Conservation (phyloP, 345 rosid genomes). For the Moricandia arvensis region DNA sequence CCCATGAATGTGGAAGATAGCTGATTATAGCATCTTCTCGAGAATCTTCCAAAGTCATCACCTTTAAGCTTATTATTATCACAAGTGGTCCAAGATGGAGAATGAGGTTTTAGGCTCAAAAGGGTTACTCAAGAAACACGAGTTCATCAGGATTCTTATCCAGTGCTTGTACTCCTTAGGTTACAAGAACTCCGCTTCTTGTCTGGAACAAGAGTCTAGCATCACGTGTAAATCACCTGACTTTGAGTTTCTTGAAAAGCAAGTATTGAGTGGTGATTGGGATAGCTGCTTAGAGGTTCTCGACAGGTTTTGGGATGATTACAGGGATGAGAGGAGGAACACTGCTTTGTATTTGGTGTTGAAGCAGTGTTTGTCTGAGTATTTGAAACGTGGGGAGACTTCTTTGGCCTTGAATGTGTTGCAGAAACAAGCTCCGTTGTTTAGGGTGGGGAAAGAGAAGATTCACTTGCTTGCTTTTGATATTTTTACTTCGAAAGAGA, state of each 20-base stretch:
- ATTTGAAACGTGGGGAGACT: constrained; percentile 55
- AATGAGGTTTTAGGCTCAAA: constrained; percentile 50
- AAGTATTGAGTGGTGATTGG: constrained; percentile 66
- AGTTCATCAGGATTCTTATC: constrained; percentile 62
- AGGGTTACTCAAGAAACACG: constrained; percentile 61
- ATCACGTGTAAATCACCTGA: constrained; percentile 48
- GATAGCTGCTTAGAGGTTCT: constrained; percentile 53
- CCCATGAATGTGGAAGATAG: constrained; percentile 18
- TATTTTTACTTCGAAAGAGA: constrained; percentile 49
- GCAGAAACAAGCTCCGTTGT: constrained; percentile 53
- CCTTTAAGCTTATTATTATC: neutral
- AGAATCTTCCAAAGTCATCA: constrained; percentile 4
- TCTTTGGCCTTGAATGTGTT: constrained; percentile 55
- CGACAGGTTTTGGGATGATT: constrained; percentile 37
- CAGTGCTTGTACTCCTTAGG: constrained; percentile 79
- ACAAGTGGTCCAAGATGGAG: constrained; percentile 47
- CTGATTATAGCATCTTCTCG: neutral
- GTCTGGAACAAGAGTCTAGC: constrained; percentile 67
- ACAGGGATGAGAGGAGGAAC: constrained; percentile 47
- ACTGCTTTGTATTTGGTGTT: constrained; percentile 61
- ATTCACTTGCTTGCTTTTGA: constrained; percentile 55
- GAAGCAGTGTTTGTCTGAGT: constrained; percentile 70
- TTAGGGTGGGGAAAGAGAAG: constrained; percentile 54
- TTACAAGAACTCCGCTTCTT: constrained; percentile 61
- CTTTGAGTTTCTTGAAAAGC: constrained; percentile 55